These are phyloP conservation scores for Candida arabinofermentans DNA, from an alignment of 805 yeast genomes.

Conservation along the genomic window DNA sequence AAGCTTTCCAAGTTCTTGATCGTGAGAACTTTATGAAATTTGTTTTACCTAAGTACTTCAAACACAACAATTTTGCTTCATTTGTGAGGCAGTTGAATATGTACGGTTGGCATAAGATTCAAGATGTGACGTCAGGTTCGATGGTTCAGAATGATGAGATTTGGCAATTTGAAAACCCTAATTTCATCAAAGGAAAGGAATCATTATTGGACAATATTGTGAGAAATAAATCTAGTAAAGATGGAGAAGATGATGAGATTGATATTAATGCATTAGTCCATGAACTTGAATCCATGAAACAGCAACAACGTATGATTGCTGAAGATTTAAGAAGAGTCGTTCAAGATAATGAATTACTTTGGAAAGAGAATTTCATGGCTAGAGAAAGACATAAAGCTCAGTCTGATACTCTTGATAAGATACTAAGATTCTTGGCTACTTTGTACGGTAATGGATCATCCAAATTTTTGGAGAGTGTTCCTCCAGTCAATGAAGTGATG, in stretches of 20 bases:
- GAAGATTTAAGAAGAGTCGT: conserved; percentile 82
- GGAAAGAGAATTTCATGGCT: conserved; percentile 84
- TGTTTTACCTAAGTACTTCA: conserved; percentile 87
- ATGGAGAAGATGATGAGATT: conserved; percentile 39
- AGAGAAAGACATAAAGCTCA: conserved; percentile 85
- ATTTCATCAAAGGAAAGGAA: conserved; percentile 72
- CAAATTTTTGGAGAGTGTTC: conserved; percentile 27
- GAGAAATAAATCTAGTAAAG: conserved; percentile 56
- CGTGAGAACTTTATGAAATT: conserved; percentile 80
- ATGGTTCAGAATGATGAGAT: conserved; percentile 66
- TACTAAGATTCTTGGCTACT: conserved; percentile 80
- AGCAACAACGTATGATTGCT: conserved; percentile 74
- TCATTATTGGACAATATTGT: conserved; percentile 83
- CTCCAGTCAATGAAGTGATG: conserved; percentile 14
- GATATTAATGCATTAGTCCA: conserved; percentile 52
- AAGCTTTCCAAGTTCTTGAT: conserved; percentile 77
- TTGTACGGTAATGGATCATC: conserved; percentile 66
- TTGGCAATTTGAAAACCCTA: conserved; percentile 85
- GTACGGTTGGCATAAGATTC: conserved; percentile 99
- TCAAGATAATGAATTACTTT: conserved; percentile 81
- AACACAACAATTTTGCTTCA: conserved; percentile 91
- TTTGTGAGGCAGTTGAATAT: conserved; percentile 95
- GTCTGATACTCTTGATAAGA: conserved; percentile 82
- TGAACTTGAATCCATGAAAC: conserved; percentile 73
- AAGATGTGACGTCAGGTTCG: conserved; percentile 80